phyloP scores from a whole-genome alignment of 2,329 filamentous ascomycete species.

The Colletotrichum orchidophilum region DNA sequence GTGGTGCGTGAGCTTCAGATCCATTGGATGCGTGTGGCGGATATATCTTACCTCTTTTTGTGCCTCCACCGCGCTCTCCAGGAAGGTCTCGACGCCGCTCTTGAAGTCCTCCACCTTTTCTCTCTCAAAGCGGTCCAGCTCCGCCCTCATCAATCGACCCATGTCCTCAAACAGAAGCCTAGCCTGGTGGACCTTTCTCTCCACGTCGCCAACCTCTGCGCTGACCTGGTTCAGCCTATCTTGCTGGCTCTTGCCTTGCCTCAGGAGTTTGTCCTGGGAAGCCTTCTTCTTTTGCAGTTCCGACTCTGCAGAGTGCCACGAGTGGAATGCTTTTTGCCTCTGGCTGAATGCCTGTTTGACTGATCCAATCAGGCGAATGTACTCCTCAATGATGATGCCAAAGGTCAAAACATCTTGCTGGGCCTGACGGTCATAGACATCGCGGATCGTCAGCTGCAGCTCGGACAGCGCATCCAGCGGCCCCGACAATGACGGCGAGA shows the following conservation, averaged over 20 bases:
- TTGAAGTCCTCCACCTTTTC: slow-evolving; percentile 99
- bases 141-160: slow-evolving; percentile 89
- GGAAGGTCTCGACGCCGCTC: slow-evolving; percentile 94
- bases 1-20: slow-evolving; percentile 37
- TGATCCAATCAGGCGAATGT: slow-evolving; percentile 93
- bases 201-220: slow-evolving; percentile 93
- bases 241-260: slow-evolving; percentile 95
- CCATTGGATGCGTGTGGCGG: not conserved
- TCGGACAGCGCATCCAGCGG: slow-evolving; percentile 93
- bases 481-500: slow-evolving; percentile 87
- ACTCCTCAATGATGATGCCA: slow-evolving; percentile 97
- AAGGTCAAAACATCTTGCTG: slow-evolving; percentile 97
- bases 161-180: slow-evolving; percentile 95
- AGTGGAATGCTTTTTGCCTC: slow-evolving; percentile 94
- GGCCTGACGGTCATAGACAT: slow-evolving; percentile 95
- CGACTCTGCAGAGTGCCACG: slow-evolving; percentile 90
- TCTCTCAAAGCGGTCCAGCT: slow-evolving; percentile 92
- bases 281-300: slow-evolving; percentile 90
- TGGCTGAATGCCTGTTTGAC: slow-evolving; percentile 94
- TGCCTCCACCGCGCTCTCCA: slow-evolving; percentile 96
- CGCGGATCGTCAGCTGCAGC: slow-evolving; percentile 90
- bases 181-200: slow-evolving; percentile 91
- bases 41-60: slow-evolving; percentile 85
- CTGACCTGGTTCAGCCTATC: slow-evolving; percentile 92
- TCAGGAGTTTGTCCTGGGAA: slow-evolving; percentile 91